Percentiles rank a stretch among this genome's conserved stretches.
phyloP scores from a whole-genome alignment of 2,329 filamentous ascomycete genomes.

The Tolypocladium album region DNA sequence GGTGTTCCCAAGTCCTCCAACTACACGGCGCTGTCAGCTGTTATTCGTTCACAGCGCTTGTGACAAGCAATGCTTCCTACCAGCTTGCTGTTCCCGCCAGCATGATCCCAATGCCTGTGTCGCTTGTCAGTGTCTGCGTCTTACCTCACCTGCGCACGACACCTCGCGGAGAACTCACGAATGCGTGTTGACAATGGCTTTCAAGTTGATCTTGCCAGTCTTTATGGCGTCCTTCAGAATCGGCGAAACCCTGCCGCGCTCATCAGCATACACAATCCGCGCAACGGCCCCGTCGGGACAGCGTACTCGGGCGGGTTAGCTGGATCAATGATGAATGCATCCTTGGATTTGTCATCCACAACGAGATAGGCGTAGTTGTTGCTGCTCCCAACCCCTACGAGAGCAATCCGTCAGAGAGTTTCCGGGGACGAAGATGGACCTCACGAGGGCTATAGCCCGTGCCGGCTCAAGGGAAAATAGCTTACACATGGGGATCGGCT shows the following conservation, averaged over 20 bases:
- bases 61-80: conserved; percentile 31
- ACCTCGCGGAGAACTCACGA: conserved; percentile 52
- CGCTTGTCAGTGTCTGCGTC: conserved; percentile 1
- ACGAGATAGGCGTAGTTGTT: conserved; percentile 85
- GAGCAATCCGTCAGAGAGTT: background rate
- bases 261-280: background rate
- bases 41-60: background rate
- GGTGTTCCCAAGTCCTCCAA: conserved; percentile 39
- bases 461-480: too few species aligned
- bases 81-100: conserved; percentile 79
- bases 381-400: conserved; percentile 59
- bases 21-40: conserved; percentile 10
- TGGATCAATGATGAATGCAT: conserved; percentile 70
- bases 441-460: too few species aligned
- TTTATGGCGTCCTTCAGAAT: conserved; percentile 64
- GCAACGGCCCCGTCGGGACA: background rate
- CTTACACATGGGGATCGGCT: conserved; percentile 80
- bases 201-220: conserved; percentile 67
- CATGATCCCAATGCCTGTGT: conserved; percentile 80
- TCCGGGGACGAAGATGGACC: background rate
- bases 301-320: conserved; percentile 67
- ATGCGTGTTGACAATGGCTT: conserved; percentile 89
- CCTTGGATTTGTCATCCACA: conserved; percentile 66
- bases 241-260: conserved; percentile 40
- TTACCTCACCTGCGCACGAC: background rate